A percentile compares a stretch with the other conserved stretches of the same genome.
phyloP scores from a whole-genome alignment of 176 grass and related monocot genomes.

The Dactylis glomerata region DNA sequence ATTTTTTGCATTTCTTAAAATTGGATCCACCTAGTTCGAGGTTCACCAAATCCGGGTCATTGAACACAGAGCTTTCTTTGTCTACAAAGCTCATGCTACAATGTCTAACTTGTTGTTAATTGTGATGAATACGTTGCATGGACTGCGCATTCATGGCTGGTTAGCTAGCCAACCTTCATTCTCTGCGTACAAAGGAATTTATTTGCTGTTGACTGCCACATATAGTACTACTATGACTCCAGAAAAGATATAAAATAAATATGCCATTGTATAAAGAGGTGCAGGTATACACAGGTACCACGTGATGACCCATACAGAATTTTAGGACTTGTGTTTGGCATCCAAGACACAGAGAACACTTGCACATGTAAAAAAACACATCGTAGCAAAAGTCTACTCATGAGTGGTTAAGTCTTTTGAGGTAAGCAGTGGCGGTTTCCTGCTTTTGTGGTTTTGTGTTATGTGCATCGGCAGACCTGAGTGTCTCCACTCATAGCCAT shows the following conservation, averaged over 20 bases:
- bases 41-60: background rate
- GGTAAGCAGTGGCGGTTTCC: background rate
- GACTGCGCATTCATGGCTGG: conserved; percentile 20
- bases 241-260: conserved; percentile 22
- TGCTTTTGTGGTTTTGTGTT: conserved; percentile 32
- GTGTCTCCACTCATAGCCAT: background rate
- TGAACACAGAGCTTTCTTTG: too few species aligned
- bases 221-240: background rate
- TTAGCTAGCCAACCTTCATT: conserved; percentile 25
- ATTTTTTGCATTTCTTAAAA: too few species aligned
- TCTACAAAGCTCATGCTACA: background rate
- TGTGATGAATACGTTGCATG: conserved; percentile 27
- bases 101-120: conserved; percentile 7
- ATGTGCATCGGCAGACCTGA: background rate
- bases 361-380: background rate
- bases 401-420: conserved; percentile 43
- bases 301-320: background rate
- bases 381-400: conserved; percentile 23
- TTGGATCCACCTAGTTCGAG: too few species aligned
- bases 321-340: background rate
- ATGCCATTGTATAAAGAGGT: background rate
- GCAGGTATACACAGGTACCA: conserved; percentile 6
- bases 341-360: background rate
- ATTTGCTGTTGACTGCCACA: conserved; percentile 17
- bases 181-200: background rate